Conservation (phyloP, 2,329 filamentous ascomycete genomes). For the Calonectria leucothoes region DNA sequence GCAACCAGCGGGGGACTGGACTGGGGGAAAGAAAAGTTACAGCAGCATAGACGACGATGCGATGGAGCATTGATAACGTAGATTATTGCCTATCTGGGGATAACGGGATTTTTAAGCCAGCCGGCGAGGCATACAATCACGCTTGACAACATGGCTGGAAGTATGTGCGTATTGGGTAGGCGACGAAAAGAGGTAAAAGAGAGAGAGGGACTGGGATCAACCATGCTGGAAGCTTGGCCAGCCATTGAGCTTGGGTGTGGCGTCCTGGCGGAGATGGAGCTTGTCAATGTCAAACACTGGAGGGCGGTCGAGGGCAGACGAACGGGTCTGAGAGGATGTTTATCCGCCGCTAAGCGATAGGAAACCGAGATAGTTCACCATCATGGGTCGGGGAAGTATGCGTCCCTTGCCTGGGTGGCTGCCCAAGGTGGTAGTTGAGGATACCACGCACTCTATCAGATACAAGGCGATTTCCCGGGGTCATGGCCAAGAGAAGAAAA, state of each 20-base stretch:
- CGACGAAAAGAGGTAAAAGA: background rate
- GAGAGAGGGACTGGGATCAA: constrained; percentile 3
- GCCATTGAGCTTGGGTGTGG: background rate
- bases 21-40: background rate
- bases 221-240: background rate
- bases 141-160: constrained; percentile 3
- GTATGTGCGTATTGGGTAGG: too few species aligned
- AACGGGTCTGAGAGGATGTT: constrained; percentile 17
- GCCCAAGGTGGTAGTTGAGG: background rate
- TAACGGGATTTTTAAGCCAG: background rate
- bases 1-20: background rate
- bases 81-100: background rate
- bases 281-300: constrained; percentile 25
- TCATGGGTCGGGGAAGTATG: background rate
- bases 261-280: constrained; percentile 4
- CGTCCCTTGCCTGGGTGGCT: background rate
- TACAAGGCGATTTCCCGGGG: background rate
- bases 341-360: background rate
- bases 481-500: too few species aligned
- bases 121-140: background rate
- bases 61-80: constrained; percentile 1
- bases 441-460: background rate
- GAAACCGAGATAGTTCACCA: background rate
- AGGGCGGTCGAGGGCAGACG: background rate
- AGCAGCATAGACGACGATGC: background rate